Evolutionary conservation across 2,329 filamentous ascomycete species (phyloP), one percentile per base, ranked within the genome.

Genomic region (Paecilomyces sp.): DNA sequence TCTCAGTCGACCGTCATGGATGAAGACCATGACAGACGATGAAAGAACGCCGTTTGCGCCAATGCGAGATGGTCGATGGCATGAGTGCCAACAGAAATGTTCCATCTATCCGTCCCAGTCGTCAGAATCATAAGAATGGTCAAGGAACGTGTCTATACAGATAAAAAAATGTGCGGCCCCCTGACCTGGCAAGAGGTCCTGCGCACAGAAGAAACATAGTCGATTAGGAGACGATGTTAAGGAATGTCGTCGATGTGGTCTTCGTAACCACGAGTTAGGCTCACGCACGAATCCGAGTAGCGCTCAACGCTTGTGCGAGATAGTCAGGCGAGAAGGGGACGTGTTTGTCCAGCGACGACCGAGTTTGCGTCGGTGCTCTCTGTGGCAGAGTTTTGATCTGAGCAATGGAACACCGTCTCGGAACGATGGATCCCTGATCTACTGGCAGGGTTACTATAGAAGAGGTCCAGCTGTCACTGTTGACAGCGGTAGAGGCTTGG

Each of bases 291-390:
- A 74, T 66, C 61, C 71, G 70, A 56, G 75, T 68, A 57, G 72
- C 71, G 64, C 67, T 69, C 69, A 76, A 69, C 61, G 74, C 74
- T 58, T 71, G 69, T 30, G 68, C 63, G 64, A 76, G 65, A 62
- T 75, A 70, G 6, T 75, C 70, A 8, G 74, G 71, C 15, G 68
- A 60, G 56, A 76, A 74, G 3, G 72, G 71, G 55, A 69, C 63
- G 8, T 65, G 63, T 52, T 65, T 68, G 8, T 66, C 67, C 5
- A 59, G 67, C 53, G 64, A 63, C 11, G 71, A 67, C 47, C 68
- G 64, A 22, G 68, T 62, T 12, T 64, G 71, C n/a, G 69, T 63
- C 13, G 71, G 73, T 6, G 71, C 71, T 12, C 68, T 70, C 58
- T 70, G 70, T 2, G 67, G 68, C 12, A 73, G 59, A 0, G 71